Base-by-base conservation (phyloP, 2,329 filamentous ascomycete genomes). In the Penicillium expansum region DNA sequence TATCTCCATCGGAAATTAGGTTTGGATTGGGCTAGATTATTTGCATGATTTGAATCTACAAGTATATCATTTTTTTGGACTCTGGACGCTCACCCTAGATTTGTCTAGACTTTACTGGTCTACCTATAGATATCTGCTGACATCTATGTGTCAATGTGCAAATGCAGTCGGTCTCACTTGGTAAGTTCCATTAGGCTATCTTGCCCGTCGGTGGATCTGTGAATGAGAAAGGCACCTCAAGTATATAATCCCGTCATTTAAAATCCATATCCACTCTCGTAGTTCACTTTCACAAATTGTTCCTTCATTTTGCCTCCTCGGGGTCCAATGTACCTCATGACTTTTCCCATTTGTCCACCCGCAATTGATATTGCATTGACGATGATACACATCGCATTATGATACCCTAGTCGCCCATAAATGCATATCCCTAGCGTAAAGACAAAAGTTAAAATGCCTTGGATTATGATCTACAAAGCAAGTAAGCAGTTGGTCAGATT, bases 1-100 rank as follows among this genome's bases (percentile, higher is more conserved):
- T 13, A 9, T 60, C 42, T 51, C 20, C 43, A 48, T 50, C 18
- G 6, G 43, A 51, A 55, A 16, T 33, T 50, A 11, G 3, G 48
- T 47, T 33, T 5, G 18, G 37, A 22, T 47, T 39, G 39, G 22
- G n/a, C 37, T 54, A 42, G 18, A 48, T 18, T 52, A 37, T 29
- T 42, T 33, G 39, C 27, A 10, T 1, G n/a, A 11, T 10, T 20
- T 39, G 18, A 24, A 39, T 48, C 14, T 32, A 33, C 20, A 16
- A 24, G 9, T 38, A 20, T 38, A 18, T n/a, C n/a, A 5, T 9
- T 18, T n/a, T 18, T 9, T 8, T 2, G 11, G 20, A 22, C 2
- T 6, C 4, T 16, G 8, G 13, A 13, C 13, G 22, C 16, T 18
- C 9, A n/a, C 3, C 24, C 14, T 16, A 20, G 3, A 24, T 24